These are phyloP conservation scores for Cotoneaster glaucophyllus DNA, from an alignment of 306 rosid genomes.

Conservation along the genomic window DNA sequence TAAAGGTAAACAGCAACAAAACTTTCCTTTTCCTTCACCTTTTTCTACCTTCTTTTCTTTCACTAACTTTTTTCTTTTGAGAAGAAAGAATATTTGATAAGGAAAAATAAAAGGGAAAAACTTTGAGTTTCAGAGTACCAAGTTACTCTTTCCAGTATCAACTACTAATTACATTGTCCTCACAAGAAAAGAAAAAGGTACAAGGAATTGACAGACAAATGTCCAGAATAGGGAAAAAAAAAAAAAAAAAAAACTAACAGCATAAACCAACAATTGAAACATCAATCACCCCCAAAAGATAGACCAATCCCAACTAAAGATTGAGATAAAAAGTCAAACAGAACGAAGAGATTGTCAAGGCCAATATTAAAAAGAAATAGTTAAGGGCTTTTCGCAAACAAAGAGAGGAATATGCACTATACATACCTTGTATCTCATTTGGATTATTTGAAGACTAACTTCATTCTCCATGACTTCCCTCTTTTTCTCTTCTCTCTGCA, in stretches of 20 bases:
- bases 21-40: not conserved
- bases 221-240: not conserved
- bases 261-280: not conserved
- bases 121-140: not conserved
- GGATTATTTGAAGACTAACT: constrained; percentile 86
- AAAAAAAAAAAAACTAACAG: not conserved
- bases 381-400: not conserved
- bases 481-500: constrained; percentile 91
- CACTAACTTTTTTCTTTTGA: not conserved
- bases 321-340: not conserved
- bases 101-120: too few relatives aligned
- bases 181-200: not conserved
- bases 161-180: not conserved
- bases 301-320: not conserved
- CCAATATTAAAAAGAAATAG: not conserved
- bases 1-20: not conserved
- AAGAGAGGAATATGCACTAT: not conserved
- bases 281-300: not conserved
- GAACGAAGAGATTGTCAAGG: not conserved
- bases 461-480: constrained; percentile 87
- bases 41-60: not conserved
- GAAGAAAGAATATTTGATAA: too few relatives aligned
- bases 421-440: constrained; percentile 86
- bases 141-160: not conserved
- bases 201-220: not conserved